Evolutionary conservation across 2,329 filamentous ascomycete genomes (phyloP), one percentile per base, ranked within the genome.

Genomic region (Ilyonectria destructans): DNA sequence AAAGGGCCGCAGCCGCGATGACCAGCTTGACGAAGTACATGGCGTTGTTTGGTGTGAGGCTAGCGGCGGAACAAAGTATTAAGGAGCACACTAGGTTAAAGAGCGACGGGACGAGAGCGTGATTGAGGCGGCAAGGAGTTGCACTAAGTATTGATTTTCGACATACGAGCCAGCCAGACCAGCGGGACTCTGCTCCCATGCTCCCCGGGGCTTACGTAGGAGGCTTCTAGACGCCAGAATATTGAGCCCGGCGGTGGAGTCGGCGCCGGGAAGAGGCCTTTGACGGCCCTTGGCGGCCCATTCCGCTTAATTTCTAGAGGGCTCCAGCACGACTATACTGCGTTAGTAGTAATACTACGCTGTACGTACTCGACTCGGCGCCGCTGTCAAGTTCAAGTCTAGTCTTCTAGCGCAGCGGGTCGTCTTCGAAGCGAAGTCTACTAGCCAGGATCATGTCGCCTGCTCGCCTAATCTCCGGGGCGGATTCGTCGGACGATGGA

Each of bases 11-110:
- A 15, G 62, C 62, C 29, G 48, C 55, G 26, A 58, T 13, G 13
- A 54, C 31, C 35, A 66, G 63, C 33, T 33, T 45, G n/a, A 54
- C 23, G 58, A 66, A 56, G 45, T 46, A 45, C 63, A 66, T 66
- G 23, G 31, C 31, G 31, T n/a, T 52, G 7, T 17, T 15, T 31
- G 46, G 52, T 13, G 9, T 29, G 37, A 45, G 21, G 31, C 13
- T 17, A 19, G 58, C 31, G 31, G 12, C 31, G 31, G 8, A 33
- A 33, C 26, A 43, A 17, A 43, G 15, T 15, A n/a, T 43, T 43
- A 43, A 17, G 40, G 15, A 43, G 40, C 40, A 8, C 26, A 33
- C 31, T 33, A 33, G 31, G 31, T 33, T 33, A 33, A 33, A 33
- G 31, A 33, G 31, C 31, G 31, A 33, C 31, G 8, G 31, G 12